Base-by-base conservation (phyloP, 2,329 filamentous ascomycete species). In the Cytospora chrysosperma region DNA sequence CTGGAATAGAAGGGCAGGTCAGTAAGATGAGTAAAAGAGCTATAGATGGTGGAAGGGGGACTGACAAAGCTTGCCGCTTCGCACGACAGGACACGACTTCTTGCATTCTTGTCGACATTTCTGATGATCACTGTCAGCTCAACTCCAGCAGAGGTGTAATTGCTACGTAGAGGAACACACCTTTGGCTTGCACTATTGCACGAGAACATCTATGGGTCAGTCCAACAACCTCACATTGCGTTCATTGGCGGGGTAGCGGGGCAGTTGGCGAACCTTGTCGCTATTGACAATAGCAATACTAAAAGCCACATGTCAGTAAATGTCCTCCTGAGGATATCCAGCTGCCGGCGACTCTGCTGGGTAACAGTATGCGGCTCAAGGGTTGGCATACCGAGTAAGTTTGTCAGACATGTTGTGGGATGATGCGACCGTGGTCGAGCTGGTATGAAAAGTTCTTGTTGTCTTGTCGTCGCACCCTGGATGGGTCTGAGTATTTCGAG, bases 51-150 rank as follows among this genome's bases (percentile, higher is more conserved):
- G 97, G n/a, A 69, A 96, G 88, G 57, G 24, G n/a, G 19, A 56
- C 53, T 56, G 19, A 52, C 71, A 77, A 59, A 77, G 73, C 84
- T 97, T 98, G 79, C 95, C 95, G 66, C 93, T 96, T 73, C 94
- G 91, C 70, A 99, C 95, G 68, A 99, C 95, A 32, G 96, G 93
- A 77, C 95, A 99, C 32, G 93, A 94, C 78, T 98, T 98, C 79
- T 98, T 98, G 85, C 95, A 99, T 80, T 99, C 95, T 82, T 97
- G 94, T 70, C 94, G 89, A 79, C 95, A 98, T 92, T 98, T 98
- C 90, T 93, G 59, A 30, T 57, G 21, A 56, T 24, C 37, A 56
- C 62, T 27, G 69, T 65, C 63, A 49, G 58, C 50, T 32, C 63
- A 34, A 37, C 56, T 49, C 27, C 15, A 21, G 13, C 12, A 30